phyloP scores from a whole-genome alignment of 2,329 filamentous ascomycete genomes.

The Trichocomaceae sp. region DNA sequence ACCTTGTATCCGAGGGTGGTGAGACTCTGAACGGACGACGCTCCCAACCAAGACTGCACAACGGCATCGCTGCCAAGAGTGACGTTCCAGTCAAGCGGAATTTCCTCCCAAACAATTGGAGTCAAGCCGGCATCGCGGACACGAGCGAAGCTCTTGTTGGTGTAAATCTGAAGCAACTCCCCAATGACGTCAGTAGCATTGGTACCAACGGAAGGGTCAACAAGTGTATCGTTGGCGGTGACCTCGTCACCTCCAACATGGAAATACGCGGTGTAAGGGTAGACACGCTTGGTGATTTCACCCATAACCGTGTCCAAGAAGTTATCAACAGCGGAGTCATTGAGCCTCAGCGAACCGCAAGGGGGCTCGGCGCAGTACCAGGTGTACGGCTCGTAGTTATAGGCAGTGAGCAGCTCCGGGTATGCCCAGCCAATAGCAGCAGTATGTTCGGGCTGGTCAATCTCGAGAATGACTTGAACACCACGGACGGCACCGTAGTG shows the following conservation, averaged over 20 bases:
- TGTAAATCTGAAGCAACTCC: background rate
- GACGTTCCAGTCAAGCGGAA: background rate
- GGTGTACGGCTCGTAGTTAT: background rate
- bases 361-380: background rate
- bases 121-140: background rate
- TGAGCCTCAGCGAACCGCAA: background rate
- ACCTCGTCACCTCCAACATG: background rate
- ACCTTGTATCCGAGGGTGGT: background rate
- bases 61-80: background rate
- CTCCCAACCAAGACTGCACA: background rate
- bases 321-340: background rate
- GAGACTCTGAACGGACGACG: background rate
- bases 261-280: background rate
- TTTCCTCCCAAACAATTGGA: background rate
- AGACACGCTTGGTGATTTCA: background rate
- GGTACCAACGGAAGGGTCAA: background rate
- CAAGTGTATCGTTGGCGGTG: background rate
- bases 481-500: background rate
- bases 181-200: background rate
- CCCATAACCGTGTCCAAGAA: background rate
- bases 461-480: background rate
- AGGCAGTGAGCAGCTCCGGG: background rate
- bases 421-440: background rate
- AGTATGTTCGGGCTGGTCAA: background rate
- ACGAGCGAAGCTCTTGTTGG: background rate